phyloP scores from a whole-genome alignment of 202 grass and related monocot species.

The Brachypodium distachyon region DNA sequence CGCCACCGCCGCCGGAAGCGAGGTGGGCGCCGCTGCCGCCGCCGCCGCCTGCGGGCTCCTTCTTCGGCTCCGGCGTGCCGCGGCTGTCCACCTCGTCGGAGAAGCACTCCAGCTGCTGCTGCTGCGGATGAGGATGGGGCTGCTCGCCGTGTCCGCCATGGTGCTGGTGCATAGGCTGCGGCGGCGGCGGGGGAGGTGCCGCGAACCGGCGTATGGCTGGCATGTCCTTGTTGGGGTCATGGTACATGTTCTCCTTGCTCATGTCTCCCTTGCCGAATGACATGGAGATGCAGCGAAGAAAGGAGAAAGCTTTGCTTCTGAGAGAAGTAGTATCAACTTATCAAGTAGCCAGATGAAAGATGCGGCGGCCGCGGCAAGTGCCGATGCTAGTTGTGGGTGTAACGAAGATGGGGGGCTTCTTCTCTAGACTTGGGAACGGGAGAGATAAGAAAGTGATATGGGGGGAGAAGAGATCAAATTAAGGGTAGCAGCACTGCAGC shows the following conservation, averaged over 20 bases:
- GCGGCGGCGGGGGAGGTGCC: slow-evolving; percentile 11
- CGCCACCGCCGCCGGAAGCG: slow-evolving; percentile 11
- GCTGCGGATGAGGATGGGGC: not conserved
- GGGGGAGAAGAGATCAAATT: not conserved
- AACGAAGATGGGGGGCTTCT: not conserved
- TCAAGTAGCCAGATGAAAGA: not conserved
- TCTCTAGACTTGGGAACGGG: not conserved
- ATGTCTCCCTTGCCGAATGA: slow-evolving; percentile 34
- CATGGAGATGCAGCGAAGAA: not conserved
- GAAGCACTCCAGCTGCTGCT: slow-evolving; percentile 51
- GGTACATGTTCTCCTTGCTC: slow-evolving; percentile 54
- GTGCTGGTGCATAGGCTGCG: not conserved
- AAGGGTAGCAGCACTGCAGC: not conserved
- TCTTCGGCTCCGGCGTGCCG: slow-evolving; percentile 42
- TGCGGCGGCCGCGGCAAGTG: slow-evolving; percentile 17
- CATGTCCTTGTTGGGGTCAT: slow-evolving; percentile 41
- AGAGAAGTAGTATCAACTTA: not conserved
- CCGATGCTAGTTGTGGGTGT: not conserved
- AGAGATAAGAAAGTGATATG: slow-evolving; percentile 31
- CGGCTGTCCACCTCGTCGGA: slow-evolving; percentile 83
- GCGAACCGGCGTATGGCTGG: slow-evolving; percentile 23
- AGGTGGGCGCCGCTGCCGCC: not conserved
- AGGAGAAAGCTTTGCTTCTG: not conserved
- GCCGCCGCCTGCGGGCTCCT: slow-evolving; percentile 18
- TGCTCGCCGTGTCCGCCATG: slow-evolving; percentile 16